A percentile compares a stretch with the other conserved stretches of the same genome.
These are phyloP conservation scores for Fusarium dimerum DNA, from an alignment of 2,329 filamentous ascomycete genomes.

Conservation along the genomic window DNA sequence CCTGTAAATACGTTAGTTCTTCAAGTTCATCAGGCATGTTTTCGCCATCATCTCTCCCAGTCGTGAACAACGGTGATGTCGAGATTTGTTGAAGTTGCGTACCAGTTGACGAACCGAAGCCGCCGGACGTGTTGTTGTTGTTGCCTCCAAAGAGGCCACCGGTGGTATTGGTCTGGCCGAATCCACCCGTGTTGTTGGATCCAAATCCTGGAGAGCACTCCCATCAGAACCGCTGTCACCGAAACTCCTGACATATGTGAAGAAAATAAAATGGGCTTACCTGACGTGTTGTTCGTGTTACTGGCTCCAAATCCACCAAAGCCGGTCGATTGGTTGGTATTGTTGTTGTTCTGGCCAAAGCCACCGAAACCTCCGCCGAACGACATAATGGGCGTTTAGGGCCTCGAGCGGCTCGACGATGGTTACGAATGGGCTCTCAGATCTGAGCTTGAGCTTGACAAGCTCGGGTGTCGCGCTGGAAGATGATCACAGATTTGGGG, in stretches of 20 bases:
- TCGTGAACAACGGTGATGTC: slow-evolving; percentile 20
- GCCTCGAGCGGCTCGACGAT: slow-evolving; percentile 22
- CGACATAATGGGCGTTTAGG: slow-evolving; percentile 48
- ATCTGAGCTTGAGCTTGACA: slow-evolving; percentile 8
- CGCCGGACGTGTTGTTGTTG: slow-evolving; percentile 33
- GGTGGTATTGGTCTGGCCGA: slow-evolving; percentile 42
- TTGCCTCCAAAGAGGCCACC: slow-evolving; percentile 48
- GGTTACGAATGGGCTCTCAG: slow-evolving; percentile 13
- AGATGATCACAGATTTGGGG: slow-evolving; percentile 2
- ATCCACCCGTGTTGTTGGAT: slow-evolving; percentile 38
- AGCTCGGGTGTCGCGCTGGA: slow-evolving; percentile 21
- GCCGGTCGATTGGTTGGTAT: slow-evolving; percentile 38
- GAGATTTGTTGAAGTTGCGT: slow-evolving; percentile 22
- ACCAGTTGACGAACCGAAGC: slow-evolving; percentile 40
- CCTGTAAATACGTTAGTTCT: slow-evolving; percentile 28
- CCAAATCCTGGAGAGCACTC: slow-evolving; percentile 36
- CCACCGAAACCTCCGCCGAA: slow-evolving; percentile 50
- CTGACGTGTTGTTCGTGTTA: slow-evolving; percentile 44
- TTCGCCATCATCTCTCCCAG: slow-evolving; percentile 12
- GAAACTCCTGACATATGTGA: slow-evolving; percentile 9
- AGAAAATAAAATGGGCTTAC: slow-evolving; percentile 46
- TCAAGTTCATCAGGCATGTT: slow-evolving; percentile 4
- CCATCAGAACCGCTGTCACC: slow-evolving; percentile 25
- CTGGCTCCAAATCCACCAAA: slow-evolving; percentile 61
- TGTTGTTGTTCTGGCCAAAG: slow-evolving; percentile 59